Percentiles rank a stretch among this genome's conserved stretches.
phyloP scores from a whole-genome alignment of 2,329 filamentous ascomycete species.

The Pseudogymnoascus sp. region DNA sequence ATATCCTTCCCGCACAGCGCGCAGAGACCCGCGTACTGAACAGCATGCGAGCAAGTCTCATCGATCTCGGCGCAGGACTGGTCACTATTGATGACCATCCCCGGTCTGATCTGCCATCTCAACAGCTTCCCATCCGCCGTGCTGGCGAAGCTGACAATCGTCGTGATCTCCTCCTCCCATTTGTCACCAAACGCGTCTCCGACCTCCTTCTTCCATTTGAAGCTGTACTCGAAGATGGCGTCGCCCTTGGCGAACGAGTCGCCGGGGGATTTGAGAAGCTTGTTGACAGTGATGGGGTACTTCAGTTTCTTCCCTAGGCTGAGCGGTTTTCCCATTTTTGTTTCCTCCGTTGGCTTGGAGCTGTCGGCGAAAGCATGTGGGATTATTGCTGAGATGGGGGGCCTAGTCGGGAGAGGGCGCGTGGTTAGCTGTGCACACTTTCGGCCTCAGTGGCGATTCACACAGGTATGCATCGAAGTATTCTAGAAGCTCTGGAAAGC shows the following conservation, averaged over 20 bases:
- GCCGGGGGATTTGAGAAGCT: conserved; percentile 68
- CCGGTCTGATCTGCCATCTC: conserved; percentile 67
- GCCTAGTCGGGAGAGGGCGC: background rate
- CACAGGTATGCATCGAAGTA: background rate
- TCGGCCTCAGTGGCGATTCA: background rate
- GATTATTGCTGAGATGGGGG: conserved; percentile 9
- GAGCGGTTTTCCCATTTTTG: conserved; percentile 41
- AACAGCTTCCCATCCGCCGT: conserved; percentile 73
- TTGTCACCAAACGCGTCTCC: conserved; percentile 55
- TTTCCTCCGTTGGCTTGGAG: conserved; percentile 23
- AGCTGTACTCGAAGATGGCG: conserved; percentile 79
- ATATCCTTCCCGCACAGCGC: conserved; percentile 92
- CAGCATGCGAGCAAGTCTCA: conserved; percentile 83
- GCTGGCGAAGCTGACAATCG: conserved; percentile 70
- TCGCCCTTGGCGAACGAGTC: conserved; percentile 71
- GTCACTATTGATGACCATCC: conserved; percentile 55
- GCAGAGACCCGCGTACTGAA: conserved; percentile 87
- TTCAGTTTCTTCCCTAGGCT: conserved; percentile 59
- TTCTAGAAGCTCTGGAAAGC: background rate
- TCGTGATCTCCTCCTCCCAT: conserved; percentile 61
- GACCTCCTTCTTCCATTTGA: conserved; percentile 69
- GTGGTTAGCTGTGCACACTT: background rate
- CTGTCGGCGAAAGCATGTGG: conserved; percentile 27
- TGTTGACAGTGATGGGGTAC: conserved; percentile 89
- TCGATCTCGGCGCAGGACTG: conserved; percentile 66